phyloP scores from a whole-genome alignment of 1,139 yeast species.

The Protomyces macrosporus region DNA sequence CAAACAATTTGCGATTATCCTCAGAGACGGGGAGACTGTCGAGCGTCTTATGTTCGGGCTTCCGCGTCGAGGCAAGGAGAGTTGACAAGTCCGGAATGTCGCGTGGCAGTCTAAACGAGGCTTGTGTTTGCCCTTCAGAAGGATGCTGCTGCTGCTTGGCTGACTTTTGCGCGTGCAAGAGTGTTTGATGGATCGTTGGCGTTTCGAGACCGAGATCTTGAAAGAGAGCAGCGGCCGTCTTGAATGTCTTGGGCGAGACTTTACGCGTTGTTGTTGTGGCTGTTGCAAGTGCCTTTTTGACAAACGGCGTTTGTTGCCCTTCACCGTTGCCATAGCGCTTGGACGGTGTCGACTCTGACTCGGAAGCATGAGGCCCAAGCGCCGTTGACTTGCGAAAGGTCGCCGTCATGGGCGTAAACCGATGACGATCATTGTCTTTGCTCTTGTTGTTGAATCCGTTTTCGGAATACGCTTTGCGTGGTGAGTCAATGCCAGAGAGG shows the following conservation, averaged over 20 bases:
- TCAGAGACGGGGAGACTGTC: conserved; percentile 32
- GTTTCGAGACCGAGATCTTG: conserved; percentile 25
- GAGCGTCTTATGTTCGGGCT: conserved; percentile 27
- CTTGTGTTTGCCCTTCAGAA: not conserved
- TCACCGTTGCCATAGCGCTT: not conserved
- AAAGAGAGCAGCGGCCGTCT: conserved; percentile 23
- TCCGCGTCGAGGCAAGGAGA: conserved; percentile 5
- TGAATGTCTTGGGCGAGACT: conserved; percentile 24
- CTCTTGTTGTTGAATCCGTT: not conserved
- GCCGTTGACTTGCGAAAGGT: conserved; percentile 13
- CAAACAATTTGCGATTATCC: conserved; percentile 31
- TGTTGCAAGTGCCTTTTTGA: not conserved
- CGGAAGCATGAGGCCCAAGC: conserved; percentile 14
- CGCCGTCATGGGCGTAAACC: conserved; percentile 19
- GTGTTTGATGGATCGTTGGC: not conserved
- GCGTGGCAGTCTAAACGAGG: conserved; percentile 15
- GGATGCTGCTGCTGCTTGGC: not conserved
- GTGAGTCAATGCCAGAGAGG: conserved; percentile 4
- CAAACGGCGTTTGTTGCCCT: too few relatives aligned
- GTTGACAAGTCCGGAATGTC: conserved; percentile 21
- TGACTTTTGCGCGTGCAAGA: not conserved
- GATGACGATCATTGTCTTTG: not conserved
- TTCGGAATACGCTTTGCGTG: conserved; percentile 14
- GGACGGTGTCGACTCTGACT: conserved; percentile 19
- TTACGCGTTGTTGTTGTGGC: conserved; percentile 13